Evolutionary conservation across 768 basidiomycete genomes (phyloP).

Genomic region (Podaxis sp.): DNA sequence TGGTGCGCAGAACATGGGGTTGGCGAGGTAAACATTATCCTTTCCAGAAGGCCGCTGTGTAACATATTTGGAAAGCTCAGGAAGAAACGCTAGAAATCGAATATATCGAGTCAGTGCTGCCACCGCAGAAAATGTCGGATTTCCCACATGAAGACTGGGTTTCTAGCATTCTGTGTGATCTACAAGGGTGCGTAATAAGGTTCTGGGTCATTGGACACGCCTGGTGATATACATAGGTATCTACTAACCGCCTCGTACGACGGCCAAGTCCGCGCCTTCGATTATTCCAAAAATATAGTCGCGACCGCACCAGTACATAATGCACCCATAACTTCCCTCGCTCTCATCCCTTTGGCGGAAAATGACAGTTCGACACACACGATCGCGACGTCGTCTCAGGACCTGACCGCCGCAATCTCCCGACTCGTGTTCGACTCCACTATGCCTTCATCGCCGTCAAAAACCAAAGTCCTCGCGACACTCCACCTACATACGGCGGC

Average conservation of each 20-base stretch:
- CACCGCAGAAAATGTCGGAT: slow-evolving; percentile 75
- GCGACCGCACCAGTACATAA: slow-evolving; percentile 48
- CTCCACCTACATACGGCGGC: slow-evolving; percentile 82
- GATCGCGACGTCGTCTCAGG: slow-evolving; percentile 73
- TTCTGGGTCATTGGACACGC: not conserved
- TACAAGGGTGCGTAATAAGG: slow-evolving; percentile 40
- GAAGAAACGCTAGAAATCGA: slow-evolving; percentile 92
- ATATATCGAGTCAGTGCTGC: slow-evolving; percentile 86
- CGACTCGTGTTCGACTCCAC: slow-evolving; percentile 22
- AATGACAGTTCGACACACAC: slow-evolving; percentile 28
- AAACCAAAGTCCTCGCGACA: slow-evolving; percentile 52
- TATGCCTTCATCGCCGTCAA: slow-evolving; percentile 10
- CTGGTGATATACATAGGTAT: slow-evolving; percentile 35
- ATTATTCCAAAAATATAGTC: slow-evolving; percentile 58
- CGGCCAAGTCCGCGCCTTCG: slow-evolving; percentile 67
- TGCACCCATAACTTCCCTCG: slow-evolving; percentile 66
- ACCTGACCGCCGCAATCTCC: slow-evolving; percentile 64
- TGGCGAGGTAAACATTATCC: slow-evolving; percentile 51
- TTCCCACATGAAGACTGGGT: slow-evolving; percentile 95
- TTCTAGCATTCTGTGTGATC: slow-evolving; percentile 65
- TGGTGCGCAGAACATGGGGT: slow-evolving; percentile 71
- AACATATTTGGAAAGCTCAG: slow-evolving; percentile 28
- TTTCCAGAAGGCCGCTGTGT: not conserved
- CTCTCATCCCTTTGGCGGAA: slow-evolving; percentile 39
- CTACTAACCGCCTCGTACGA: slow-evolving; percentile 83